Evolutionary conservation across 352 stramenopile genomes (phyloP).

Genomic region (Pelagophyceae sp.): DNA sequence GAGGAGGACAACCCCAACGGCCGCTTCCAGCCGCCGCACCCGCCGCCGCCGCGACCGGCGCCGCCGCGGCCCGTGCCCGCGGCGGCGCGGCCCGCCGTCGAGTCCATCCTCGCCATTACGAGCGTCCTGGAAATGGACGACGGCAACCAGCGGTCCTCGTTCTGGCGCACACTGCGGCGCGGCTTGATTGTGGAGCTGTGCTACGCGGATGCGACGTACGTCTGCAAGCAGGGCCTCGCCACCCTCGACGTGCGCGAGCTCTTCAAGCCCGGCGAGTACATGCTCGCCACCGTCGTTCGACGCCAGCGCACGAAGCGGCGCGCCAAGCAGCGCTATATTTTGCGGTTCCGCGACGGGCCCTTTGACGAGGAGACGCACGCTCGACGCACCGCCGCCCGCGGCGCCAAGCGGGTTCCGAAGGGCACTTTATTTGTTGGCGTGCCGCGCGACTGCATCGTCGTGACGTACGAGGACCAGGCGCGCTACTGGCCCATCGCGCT

Average conservation of each 20-base stretch:
- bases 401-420: not conserved
- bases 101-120: too few species aligned
- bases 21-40: too few species aligned
- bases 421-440: slow-evolving; percentile 14
- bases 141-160: not conserved
- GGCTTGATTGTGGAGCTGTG: slow-evolving; percentile 7
- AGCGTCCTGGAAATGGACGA: not conserved
- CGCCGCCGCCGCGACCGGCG: too few species aligned
- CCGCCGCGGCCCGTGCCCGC: not conserved
- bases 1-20: too few species aligned
- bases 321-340: not conserved
- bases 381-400: too few species aligned
- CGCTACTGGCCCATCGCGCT: not conserved
- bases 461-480: slow-evolving; percentile 7
- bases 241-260: not conserved
- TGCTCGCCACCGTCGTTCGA: not conserved
- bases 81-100: too few species aligned
- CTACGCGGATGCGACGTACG: slow-evolving; percentile 8
- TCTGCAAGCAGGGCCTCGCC: not conserved
- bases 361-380: not conserved
- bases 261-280: not conserved
- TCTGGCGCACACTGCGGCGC: not conserved
- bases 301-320: not conserved
- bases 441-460: slow-evolving; percentile 9
- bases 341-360: slow-evolving; percentile 2